Evolutionary conservation across 768 basidiomycete genomes (phyloP), one percentile per base, ranked within the genome.

Genomic region (Lactarius hatsudake): DNA sequence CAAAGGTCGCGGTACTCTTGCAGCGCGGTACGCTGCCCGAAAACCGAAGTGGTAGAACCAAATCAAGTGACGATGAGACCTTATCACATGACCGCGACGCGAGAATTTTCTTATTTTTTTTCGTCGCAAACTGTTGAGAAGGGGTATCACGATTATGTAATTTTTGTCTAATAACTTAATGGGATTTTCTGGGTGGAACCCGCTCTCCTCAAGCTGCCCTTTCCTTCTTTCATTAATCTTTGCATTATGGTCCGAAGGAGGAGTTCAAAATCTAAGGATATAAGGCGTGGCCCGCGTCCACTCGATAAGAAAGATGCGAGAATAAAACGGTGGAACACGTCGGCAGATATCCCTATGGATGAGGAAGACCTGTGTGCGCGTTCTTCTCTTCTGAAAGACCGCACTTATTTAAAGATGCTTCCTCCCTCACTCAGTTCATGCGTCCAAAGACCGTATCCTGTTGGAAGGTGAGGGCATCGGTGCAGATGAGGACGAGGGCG

Each of bases 361-460:
- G 88, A 87, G 71, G 89, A 91, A 73, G 91, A 93, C 74, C 82
- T 87, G 73, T 93, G 91, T 92, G 72, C 69, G 88, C 80, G 59
- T 64, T 53, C 53, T 51, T 59, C 57, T 32, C 51, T 45, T 30
- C 40, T 28, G 10, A 26, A 30, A 15, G 8, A 15, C 34, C n/a
- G 32, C 26, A 23, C 26, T 8, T 38, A 17, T 40, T 13, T 23
- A 34, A 36, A n/a, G 36, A 38, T 17, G 20, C 43, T 57, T 28
- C 36, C 10, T 13, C n/a, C 18, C 5, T 23, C 26, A 32, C 9
- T 4, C 70, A 94, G 92, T 93, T 73, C 90, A 93, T 74, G 78
- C 81, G 1, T 85, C 86, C 34, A 83, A 85, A 62, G 94, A 97
- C 74, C 85, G 84, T 73, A 90, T 96, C 66, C 79, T 91, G 5